phyloP scores from a whole-genome alignment of 352 stramenopile genomes.

The Phytopythium cucurbitacearum region DNA sequence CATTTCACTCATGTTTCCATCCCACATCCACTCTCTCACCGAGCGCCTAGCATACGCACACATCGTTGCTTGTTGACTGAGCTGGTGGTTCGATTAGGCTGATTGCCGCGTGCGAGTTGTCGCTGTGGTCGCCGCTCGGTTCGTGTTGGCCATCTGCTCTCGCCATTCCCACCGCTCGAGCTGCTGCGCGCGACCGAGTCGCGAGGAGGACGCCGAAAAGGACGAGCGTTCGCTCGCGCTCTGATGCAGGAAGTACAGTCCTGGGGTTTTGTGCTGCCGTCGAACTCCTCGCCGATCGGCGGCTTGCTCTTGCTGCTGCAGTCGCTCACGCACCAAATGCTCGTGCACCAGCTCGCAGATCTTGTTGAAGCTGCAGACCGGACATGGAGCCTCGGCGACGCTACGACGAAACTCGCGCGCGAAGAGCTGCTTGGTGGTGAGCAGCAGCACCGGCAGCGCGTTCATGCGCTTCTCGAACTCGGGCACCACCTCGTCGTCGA shows the following conservation, averaged over 20 bases:
- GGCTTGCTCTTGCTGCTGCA: slow-evolving; percentile 2
- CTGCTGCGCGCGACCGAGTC: slow-evolving; percentile 7
- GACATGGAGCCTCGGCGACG: slow-evolving; percentile 67
- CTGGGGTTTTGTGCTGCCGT: slow-evolving; percentile 6
- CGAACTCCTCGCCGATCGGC: neutral
- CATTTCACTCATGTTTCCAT: neutral
- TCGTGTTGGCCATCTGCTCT: slow-evolving; percentile 4
- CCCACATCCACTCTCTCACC: neutral
- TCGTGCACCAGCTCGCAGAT: slow-evolving; percentile 57
- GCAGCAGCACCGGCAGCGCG: slow-evolving; percentile 46
- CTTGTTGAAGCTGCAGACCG: slow-evolving; percentile 80
- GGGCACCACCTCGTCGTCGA: slow-evolving; percentile 77
- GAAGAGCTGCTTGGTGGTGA: slow-evolving; percentile 63
- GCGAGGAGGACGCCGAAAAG: slow-evolving; percentile 8
- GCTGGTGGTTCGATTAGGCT: neutral
- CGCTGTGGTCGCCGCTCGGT: neutral
- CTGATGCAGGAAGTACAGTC: slow-evolving; percentile 61
- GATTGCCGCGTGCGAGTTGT: neutral
- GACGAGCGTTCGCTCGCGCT: slow-evolving; percentile 22
- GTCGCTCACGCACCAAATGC: slow-evolving; percentile 8
- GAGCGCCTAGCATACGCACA: too few species aligned
- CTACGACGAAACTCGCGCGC: slow-evolving; percentile 57
- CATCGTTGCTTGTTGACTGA: too few species aligned
- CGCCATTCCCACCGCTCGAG: slow-evolving; percentile 53
- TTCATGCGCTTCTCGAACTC: slow-evolving; percentile 84